Percentiles rank a stretch among this genome's conserved stretches.
Evolutionary conservation across 192 early-diverging fungal species (phyloP).

Genomic region (Physocladia obscura): DNA sequence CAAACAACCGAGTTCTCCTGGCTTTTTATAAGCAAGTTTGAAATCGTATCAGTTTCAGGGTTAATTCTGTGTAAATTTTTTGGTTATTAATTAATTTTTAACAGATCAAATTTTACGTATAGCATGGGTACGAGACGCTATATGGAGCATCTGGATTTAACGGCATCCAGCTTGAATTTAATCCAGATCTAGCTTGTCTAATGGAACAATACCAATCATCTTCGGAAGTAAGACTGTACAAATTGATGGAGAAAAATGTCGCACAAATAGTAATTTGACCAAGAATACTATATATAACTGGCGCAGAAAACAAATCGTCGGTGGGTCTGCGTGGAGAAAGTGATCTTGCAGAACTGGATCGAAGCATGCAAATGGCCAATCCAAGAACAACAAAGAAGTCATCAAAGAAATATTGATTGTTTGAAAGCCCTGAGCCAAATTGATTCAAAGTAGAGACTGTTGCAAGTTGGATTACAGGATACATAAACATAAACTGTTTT

Average conservation of each 20-base stretch:
- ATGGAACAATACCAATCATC: conserved; percentile 47
- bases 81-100: neutral
- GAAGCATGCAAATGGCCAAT: conserved; percentile 46
- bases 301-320: conserved; percentile 43
- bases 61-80: conserved; percentile 27
- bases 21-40: conserved; percentile 25
- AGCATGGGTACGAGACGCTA: conserved; percentile 42
- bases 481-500: conserved; percentile 51
- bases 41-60: conserved; percentile 18
- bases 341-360: conserved; percentile 25
- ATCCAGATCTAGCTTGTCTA: conserved; percentile 11
- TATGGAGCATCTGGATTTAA: conserved; percentile 21
- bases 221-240: conserved; percentile 11
- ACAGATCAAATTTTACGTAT: conserved; percentile 30
- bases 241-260: conserved; percentile 32
- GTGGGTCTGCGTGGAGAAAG: conserved; percentile 38
- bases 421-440: conserved; percentile 39
- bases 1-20: conserved; percentile 51
- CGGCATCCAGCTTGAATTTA: conserved; percentile 36
- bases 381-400: conserved; percentile 44
- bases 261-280: conserved; percentile 45
- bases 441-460: conserved; percentile 44
- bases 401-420: conserved; percentile 58
- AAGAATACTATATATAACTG: conserved; percentile 37
- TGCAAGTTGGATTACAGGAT: conserved; percentile 49